A percentile compares a stretch with the other conserved stretches of the same genome.
These are phyloP conservation scores for Parathielavia appendiculata DNA, from an alignment of 495 filamentous ascomycete species.

Conservation along the genomic window DNA sequence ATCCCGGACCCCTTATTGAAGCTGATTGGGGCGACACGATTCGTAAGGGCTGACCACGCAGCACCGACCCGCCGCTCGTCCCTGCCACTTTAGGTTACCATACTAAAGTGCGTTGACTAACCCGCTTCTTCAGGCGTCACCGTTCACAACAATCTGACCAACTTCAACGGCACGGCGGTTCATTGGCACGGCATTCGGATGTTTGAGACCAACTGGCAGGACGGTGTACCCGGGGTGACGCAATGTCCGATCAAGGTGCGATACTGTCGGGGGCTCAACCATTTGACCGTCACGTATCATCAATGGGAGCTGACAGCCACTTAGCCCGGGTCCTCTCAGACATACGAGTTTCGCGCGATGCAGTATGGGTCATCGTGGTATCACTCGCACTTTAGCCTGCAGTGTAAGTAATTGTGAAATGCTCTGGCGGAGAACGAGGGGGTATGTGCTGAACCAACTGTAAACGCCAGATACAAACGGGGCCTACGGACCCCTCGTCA, in stretches of 20 bases:
- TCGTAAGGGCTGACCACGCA: too few species aligned
- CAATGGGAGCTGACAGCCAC: too few species aligned
- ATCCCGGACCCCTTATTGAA: slow-evolving; percentile 51
- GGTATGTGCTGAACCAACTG: too few species aligned
- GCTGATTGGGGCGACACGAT: slow-evolving; percentile 55
- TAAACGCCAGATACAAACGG: slow-evolving; percentile 47
- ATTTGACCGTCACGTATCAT: too few species aligned
- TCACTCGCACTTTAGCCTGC: slow-evolving; percentile 51
- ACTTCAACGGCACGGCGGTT: slow-evolving; percentile 37
- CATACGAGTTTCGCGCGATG: slow-evolving; percentile 48
- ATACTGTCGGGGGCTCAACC: background rate
- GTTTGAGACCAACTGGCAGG: slow-evolving; percentile 36
- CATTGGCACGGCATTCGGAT: slow-evolving; percentile 36
- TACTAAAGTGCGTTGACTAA: too few species aligned
- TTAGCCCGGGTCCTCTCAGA: slow-evolving; percentile 37
- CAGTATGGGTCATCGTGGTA: slow-evolving; percentile 56
- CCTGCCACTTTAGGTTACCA: too few species aligned
- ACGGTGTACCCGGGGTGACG: slow-evolving; percentile 43
- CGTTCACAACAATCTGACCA: too few species aligned
- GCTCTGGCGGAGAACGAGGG: too few species aligned
- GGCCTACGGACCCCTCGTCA: slow-evolving; percentile 44
- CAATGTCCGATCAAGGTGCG: slow-evolving; percentile 43
- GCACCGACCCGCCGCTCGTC: too few species aligned
- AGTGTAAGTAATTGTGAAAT: too few species aligned
- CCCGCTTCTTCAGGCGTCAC: too few species aligned